Percentiles rank a stretch among this genome's conserved stretches.
Evolutionary conservation across 1,284 basidiomycete species (phyloP).

Genomic region (Leccinum huronense): DNA sequence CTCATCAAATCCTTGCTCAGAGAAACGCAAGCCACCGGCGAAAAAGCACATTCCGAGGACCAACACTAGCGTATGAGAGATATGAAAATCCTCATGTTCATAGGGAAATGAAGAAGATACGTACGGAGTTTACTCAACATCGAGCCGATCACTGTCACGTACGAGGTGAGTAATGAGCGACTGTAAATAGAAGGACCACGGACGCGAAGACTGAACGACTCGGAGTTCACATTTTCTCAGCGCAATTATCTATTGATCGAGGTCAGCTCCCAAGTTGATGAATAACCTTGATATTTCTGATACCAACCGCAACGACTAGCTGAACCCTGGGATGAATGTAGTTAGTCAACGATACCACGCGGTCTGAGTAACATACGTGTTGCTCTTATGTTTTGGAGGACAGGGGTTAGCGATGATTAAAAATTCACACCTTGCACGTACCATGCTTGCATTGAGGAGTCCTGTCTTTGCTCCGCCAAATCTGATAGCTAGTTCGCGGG

Average conservation of each 20-base stretch:
- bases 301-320: conserved; percentile 66
- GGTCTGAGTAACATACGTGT: conserved; percentile 50
- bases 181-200: conserved; percentile 32
- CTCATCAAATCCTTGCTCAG: conserved; percentile 74
- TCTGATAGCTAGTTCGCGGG: conserved; percentile 70
- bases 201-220: conserved; percentile 78
- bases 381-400: conserved; percentile 47
- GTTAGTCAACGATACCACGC: conserved; percentile 5
- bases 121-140: conserved; percentile 74
- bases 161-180: conserved; percentile 10
- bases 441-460: conserved; percentile 80
- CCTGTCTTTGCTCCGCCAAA: conserved; percentile 78
- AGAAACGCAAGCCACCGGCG: conserved; percentile 74
- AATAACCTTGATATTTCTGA: not conserved
- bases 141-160: conserved; percentile 64
- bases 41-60: conserved; percentile 80
- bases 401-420: conserved; percentile 11
- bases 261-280: conserved; percentile 17
- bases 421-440: conserved; percentile 34
- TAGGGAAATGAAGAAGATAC: conserved; percentile 26
- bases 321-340: conserved; percentile 51
- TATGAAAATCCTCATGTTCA: conserved; percentile 10
- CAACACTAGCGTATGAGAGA: conserved; percentile 33
- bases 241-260: conserved; percentile 62
- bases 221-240: conserved; percentile 81